Base-by-base conservation (phyloP, 2,329 filamentous ascomycete species). In the Neurospora crassa region DNA sequence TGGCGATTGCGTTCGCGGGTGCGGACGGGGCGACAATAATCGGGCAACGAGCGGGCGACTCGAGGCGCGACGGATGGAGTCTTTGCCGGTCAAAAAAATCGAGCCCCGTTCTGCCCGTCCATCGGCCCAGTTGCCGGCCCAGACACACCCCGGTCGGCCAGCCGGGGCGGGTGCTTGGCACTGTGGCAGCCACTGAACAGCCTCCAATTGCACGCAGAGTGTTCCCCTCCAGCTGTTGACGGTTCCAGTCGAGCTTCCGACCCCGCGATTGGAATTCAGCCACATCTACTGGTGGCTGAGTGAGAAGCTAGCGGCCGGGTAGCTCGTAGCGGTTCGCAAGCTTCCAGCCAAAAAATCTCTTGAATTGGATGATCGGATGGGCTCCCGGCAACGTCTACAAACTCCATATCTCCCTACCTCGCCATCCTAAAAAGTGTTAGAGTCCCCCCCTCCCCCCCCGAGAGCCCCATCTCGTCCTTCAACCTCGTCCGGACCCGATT, bases 51-150 rank as follows among this genome's bases (percentile, higher is more conserved):
- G 53, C 53, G 53, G 53, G 53, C 53, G 29, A 63, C 53, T 63
- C 53, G 53, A 63, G 8, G 53, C 53, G 29, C 53, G 53, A 63
- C 18, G 53, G 53, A 63, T 37, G 53, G 53, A 63, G 53, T 63
- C 53, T 63, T 59, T 63, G 53, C 53, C 53, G 53, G 53, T 63
- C 53, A 63, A 63, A 63, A 63, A 63, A 63, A 63, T 63, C 53
- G 29, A 63, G 53, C 53, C 53, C 53, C 53, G 53, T 63, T 37
- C 53, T 63, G 53, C 53, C 53, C 53, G 53, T 37, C 53, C 53
- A 63, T 63, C 53, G 53, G 53, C 34, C 53, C 53, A 63, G 53
- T 63, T 63, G 53, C 53, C 53, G 53, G 53, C 53, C 53, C 16
- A 63, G 24, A 63, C 53, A 63, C 2, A 63, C 29, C 53, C 24